Evolutionary conservation across 1,284 basidiomycete species (phyloP), one percentile per base, ranked within the genome.

Genomic region (Xerocomus tenax): DNA sequence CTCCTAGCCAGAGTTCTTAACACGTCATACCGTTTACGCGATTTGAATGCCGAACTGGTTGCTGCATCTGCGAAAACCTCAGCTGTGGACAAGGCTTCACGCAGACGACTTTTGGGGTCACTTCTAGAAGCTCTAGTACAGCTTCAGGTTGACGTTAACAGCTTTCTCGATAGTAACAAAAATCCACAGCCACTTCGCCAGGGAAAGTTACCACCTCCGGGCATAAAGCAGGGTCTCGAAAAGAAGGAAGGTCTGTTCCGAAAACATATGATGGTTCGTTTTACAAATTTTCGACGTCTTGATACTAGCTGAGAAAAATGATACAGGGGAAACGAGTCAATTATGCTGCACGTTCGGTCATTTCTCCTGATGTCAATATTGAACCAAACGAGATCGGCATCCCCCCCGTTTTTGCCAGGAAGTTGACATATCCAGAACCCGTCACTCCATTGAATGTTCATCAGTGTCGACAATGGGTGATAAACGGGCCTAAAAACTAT

Each of bases 211-310:
- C 93, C 94, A 19, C 91, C 94, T 18, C 78, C 85, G 38, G 96
- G 96, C 63, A 84, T 99, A 59, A 99, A 98, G 75, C 96, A 99
- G 69, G 80, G 87, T 12, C 72, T 99, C 58, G 96, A 99, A 72
- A 98, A 98, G 79, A 99, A 99, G 71, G 96, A 98, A 61, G 96
- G 96, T 51, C 69, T 99, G 45, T 99, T 99, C 79, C 79, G 96
- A 55, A 97, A 95, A 72, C 85, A 99, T 67, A 98, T 99, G 96
- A 99, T 99, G 96, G 91, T 91, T 53, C 49, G 50, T 53, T 42
- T 49, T 28, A 42, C 12, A 19, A 35, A 5, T 13, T 36, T 32
- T 36, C 49, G 43, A 28, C 38, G 16, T 30, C 40, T 52, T 9
- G 21, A 47, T 46, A 47, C 16, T 15, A 28, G 26, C 52, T 52